Base-by-base conservation (phyloP, 495 filamentous ascomycete species). In the Penicillium silybi region DNA sequence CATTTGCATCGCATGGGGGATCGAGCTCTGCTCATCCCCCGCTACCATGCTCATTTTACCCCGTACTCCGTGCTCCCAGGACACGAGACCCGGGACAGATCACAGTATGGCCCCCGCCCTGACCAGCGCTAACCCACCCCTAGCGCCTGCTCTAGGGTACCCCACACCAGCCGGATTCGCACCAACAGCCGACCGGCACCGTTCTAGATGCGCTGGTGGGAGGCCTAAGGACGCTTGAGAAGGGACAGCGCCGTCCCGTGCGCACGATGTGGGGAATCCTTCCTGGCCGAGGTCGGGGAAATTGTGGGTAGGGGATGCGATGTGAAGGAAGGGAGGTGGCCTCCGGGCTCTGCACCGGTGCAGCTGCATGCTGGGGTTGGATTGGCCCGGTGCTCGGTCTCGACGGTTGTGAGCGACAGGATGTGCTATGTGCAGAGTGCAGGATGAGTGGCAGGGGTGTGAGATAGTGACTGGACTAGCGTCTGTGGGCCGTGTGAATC, bases 241-340 rank as follows among this genome's bases (percentile, higher is more conserved):
- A 34, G 46, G 34, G 6, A 37, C 45, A 35, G 45, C 17, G 39
- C 25, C 29, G 39, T 35, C 44, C 56, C 48, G 52, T 59, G 56
- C 48, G 48, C 44, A 20, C 53, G 41, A 44, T 52, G 54, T 57
- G 54, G 54, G 54, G 54, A 32, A 47, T 47, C 47, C 43, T 46
- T 46, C 42, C 46, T 10, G 35, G 35, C n/a, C 16, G 15, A 29
- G 26, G 48, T 54, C 57, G 57, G 57, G 52, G 53, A 48, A 53
- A 60, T 56, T 52, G 57, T 60, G 38, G 38, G 18, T 18, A 19
- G 38, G 19, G 15, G 6, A 41, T 7, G 6, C 38, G 22, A 23
- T 6, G 6, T 23, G 16, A 17, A 41, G 10, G 15, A 17, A 17
- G 16, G 19, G 7, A 41, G 38, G 38, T 41, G 38, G 38, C 5